Conservation (phyloP, 148 eudicot genomes). For the Camellia granthamiana region DNA sequence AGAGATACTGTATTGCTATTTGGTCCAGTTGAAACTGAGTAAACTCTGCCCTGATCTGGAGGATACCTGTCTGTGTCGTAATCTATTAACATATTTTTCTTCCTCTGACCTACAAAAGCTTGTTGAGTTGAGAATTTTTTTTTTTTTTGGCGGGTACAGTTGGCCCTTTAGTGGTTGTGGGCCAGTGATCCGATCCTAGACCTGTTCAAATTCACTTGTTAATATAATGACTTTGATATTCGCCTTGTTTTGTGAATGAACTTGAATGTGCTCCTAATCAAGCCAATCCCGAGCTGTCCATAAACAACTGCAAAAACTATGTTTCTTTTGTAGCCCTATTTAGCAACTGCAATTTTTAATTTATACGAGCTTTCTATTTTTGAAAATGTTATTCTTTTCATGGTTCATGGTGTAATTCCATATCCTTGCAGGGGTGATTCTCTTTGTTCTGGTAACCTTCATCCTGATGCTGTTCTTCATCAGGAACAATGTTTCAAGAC, state of each 20-base stretch:
- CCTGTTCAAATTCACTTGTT: background rate
- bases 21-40: too few relatives aligned
- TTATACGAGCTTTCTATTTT: background rate
- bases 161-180: too few relatives aligned
- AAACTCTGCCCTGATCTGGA: too few relatives aligned
- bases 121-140: too few relatives aligned
- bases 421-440: constrained; percentile 60
- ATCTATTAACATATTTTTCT: too few relatives aligned
- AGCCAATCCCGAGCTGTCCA: background rate
- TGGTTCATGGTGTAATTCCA: constrained; percentile 8
- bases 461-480: constrained; percentile 67
- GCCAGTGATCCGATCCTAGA: background rate
- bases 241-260: background rate
- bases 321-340: background rate
- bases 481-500: constrained; percentile 52
- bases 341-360: background rate
- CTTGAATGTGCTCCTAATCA: background rate
- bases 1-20: too few relatives aligned
- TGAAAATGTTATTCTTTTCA: constrained; percentile 1
- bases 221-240: background rate
- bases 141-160: too few relatives aligned
- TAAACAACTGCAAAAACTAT: background rate
- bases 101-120: too few relatives aligned
- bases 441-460: constrained; percentile 73
- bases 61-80: too few relatives aligned